phyloP scores from a whole-genome alignment of 805 yeast genomes.

The Torulaspora quercuum region DNA sequence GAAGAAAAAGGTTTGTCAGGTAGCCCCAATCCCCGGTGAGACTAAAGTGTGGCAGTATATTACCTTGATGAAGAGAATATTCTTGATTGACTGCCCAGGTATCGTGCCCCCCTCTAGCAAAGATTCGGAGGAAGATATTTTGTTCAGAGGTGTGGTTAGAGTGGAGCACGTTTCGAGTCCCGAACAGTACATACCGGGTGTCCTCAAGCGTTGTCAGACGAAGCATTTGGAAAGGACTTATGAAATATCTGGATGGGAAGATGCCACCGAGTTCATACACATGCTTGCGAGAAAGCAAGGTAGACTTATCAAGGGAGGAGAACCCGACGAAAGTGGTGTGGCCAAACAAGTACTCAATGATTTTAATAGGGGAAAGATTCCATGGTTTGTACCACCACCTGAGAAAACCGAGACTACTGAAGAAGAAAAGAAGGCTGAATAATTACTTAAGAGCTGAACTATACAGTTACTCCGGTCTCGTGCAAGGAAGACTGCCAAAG shows the following conservation, averaged over 20 bases:
- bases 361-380: slow-evolving; percentile 94
- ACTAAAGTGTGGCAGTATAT: slow-evolving; percentile 99
- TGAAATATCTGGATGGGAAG: slow-evolving; percentile 87
- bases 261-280: slow-evolving; percentile 78
- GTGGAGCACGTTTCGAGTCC: slow-evolving; percentile 97
- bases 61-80: slow-evolving; percentile 92
- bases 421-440: slow-evolving; percentile 6
- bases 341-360: slow-evolving; percentile 88
- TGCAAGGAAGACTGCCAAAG: no score
- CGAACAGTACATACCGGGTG: slow-evolving; percentile 89
- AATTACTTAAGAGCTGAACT: no score
- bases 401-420: slow-evolving; percentile 50
- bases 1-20: slow-evolving; percentile 91
- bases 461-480: no score
- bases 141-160: slow-evolving; percentile 96
- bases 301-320: slow-evolving; percentile 92
- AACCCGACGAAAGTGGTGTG: slow-evolving; percentile 92
- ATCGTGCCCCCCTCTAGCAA: slow-evolving; percentile 93
- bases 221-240: slow-evolving; percentile 93
- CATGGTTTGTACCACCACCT: slow-evolving; percentile 97
- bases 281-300: slow-evolving; percentile 90
- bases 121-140: slow-evolving; percentile 86
- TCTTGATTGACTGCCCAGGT: slow-evolving; percentile 97
- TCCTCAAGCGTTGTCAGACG: slow-evolving; percentile 77
- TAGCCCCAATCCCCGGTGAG: slow-evolving; percentile 98